Percentiles rank a stretch among this genome's conserved stretches.
Evolutionary conservation across 768 basidiomycete genomes (phyloP).

Genomic region (Auriscalpium microsporum): DNA sequence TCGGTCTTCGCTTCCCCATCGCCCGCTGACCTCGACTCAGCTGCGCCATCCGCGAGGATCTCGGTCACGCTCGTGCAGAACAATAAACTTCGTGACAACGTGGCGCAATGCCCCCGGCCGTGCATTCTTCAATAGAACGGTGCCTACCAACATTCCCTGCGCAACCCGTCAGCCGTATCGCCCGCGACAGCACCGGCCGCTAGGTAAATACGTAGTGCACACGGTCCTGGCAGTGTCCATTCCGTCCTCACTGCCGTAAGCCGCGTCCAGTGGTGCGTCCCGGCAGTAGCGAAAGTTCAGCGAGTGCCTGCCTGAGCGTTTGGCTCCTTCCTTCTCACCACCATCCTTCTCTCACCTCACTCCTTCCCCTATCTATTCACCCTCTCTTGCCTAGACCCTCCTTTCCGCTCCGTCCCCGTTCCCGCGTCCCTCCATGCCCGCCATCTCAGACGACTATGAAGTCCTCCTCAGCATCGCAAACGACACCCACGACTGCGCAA

Average conservation of each 20-base stretch:
- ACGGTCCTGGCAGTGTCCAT: background rate
- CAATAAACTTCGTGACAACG: constrained; percentile 10
- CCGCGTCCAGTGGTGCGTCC: constrained; percentile 10
- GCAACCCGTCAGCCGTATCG: background rate
- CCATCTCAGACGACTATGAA: constrained; percentile 49
- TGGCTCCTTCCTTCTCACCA: background rate
- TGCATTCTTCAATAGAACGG: constrained; percentile 1
- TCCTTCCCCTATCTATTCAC: constrained; percentile 9
- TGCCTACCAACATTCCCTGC: background rate
- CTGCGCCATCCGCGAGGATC: background rate
- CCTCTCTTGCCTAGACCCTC: constrained; percentile 3
- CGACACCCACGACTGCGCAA: constrained; percentile 55
- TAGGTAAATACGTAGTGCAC: background rate
- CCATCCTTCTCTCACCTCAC: background rate
- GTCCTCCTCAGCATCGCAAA: constrained; percentile 63
- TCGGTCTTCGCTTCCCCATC: constrained; percentile 9
- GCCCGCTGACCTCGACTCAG: constrained; percentile 6
- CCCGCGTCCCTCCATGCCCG: constrained; percentile 41
- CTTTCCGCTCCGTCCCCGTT: constrained; percentile 35
- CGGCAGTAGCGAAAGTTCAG: constrained; percentile 5
- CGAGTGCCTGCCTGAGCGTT: background rate
- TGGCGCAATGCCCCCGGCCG: background rate
- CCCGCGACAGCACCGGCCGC: background rate
- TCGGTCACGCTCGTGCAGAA: constrained; percentile 11
- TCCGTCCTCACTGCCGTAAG: constrained; percentile 12